phyloP scores from a whole-genome alignment of 139 green algal species.

The Coelastrella sp. region DNA sequence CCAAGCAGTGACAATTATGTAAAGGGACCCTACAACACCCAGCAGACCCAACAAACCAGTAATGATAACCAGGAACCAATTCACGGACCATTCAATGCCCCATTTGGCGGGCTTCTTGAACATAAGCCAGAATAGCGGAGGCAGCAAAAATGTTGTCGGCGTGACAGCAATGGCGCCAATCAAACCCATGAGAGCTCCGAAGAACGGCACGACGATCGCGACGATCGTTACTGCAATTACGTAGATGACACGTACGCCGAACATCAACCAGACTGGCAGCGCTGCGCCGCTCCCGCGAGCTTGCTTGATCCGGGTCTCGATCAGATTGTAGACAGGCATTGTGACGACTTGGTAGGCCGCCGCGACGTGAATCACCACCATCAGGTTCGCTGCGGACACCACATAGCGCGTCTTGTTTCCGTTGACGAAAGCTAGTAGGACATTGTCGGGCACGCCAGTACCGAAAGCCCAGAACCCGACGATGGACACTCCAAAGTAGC shows the following conservation, averaged over 20 bases:
- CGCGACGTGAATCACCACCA: slow-evolving; percentile 59
- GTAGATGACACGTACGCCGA: background rate
- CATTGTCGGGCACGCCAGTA: slow-evolving; percentile 40
- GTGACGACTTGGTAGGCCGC: slow-evolving; percentile 50
- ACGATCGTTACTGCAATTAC: background rate
- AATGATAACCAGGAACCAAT: slow-evolving; percentile 14
- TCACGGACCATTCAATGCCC: slow-evolving; percentile 18
- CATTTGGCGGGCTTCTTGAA: slow-evolving; percentile 23
- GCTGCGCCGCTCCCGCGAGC: background rate
- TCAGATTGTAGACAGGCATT: background rate
- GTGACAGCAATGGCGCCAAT: slow-evolving; percentile 28
- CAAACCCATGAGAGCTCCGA: slow-evolving; percentile 4
- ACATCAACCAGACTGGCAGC: background rate
- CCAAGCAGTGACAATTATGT: slow-evolving; percentile 24
- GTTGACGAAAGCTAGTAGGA: slow-evolving; percentile 46
- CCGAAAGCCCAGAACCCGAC: slow-evolving; percentile 56
- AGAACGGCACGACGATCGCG: slow-evolving; percentile 4
- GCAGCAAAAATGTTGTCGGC: slow-evolving; percentile 52
- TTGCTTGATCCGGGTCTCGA: background rate
- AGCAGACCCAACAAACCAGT: slow-evolving; percentile 17
- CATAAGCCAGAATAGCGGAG: slow-evolving; percentile 39
- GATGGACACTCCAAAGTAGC: slow-evolving; percentile 46
- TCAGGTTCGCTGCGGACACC: slow-evolving; percentile 18
- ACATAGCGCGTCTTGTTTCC: background rate
- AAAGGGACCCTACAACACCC: slow-evolving; percentile 7